Base-by-base conservation (phyloP, 805 yeast genomes). In the Suhomyces sp. region DNA sequence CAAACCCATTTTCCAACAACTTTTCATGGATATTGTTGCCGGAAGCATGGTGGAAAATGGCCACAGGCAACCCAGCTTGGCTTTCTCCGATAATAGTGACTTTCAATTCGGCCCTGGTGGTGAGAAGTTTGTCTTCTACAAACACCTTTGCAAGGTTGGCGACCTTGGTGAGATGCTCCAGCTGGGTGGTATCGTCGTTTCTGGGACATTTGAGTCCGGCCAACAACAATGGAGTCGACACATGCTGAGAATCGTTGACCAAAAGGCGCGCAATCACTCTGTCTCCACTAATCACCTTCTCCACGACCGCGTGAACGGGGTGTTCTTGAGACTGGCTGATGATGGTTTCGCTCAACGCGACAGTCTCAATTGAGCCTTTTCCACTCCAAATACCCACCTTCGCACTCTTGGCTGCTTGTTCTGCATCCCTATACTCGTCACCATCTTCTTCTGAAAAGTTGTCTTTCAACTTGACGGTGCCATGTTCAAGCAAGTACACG, bases 141-240 rank as follows among this genome's bases (percentile, higher is more conserved):
- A 77, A 87, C 35, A 63, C 67, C 60, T 83, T 84, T 5, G 93
- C 88, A 49, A 80, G 84, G 42, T 85, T 85, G 40, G 88, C 92
- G 49, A 72, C 78, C 45, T 87, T 86, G 59, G 84, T 87, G 10
- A 70, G 74, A n/a, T 69, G 62, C 13, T 71, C 64, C 6, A 68
- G 61, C 54, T 72, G 74, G 27, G 67, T 63, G 29, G 69, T 67
- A 36, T 78, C 77, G 47, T 84, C 82, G 2, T 90, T 81, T 66
- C 96, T 77, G 50, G 96, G 96, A 23, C 85, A 66, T 59, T 82
- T 81, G 54, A 88, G 71, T 46, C 96, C 97, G 2, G 94, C 94
- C 56, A 90, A 70, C 40, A 86, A 65, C 29, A 86, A 79, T 9
- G 86, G 85, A 27, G 84, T 73, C 27, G 81, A 77, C 42, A 78